A percentile compares a stretch with the other conserved stretches of the same genome.
Evolutionary conservation across 768 basidiomycete species (phyloP).

Genomic region (Phylloporus sp.): DNA sequence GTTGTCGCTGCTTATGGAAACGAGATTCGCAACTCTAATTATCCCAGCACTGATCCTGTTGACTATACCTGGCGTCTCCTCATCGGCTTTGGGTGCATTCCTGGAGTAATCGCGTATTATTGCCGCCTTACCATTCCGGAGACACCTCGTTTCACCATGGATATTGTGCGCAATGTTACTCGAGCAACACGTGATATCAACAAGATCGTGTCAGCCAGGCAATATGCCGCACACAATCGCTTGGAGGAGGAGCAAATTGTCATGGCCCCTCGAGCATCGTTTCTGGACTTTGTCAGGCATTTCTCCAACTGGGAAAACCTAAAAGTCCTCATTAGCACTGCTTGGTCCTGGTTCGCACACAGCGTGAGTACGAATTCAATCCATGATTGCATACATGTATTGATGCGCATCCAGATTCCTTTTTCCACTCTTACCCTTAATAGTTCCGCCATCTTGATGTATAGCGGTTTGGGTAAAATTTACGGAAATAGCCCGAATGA

Average conservation of each 20-base stretch:
- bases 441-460: constrained; percentile 65
- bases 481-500: constrained; percentile 6
- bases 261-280: constrained; percentile 60
- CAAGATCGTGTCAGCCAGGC: constrained; percentile 49
- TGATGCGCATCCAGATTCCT: constrained; percentile 51
- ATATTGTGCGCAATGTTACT: constrained; percentile 74
- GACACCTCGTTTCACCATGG: constrained; percentile 89
- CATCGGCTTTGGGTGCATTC: constrained; percentile 82
- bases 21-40: constrained; percentile 41
- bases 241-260: constrained; percentile 43
- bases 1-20: constrained; percentile 60
- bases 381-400: not conserved
- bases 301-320: constrained; percentile 74
- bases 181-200: constrained; percentile 72
- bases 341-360: constrained; percentile 90
- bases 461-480: constrained; percentile 63
- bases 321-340: constrained; percentile 71
- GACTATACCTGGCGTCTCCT: constrained; percentile 84
- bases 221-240: constrained; percentile 41
- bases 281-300: constrained; percentile 60
- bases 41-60: constrained; percentile 44
- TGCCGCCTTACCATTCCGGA: constrained; percentile 91
- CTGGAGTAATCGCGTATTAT: constrained; percentile 75
- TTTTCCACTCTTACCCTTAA: constrained; percentile 89
- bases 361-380: constrained; percentile 45